Conservation (phyloP, 1,284 basidiomycete genomes). For the Apiotrichum brassicae region DNA sequence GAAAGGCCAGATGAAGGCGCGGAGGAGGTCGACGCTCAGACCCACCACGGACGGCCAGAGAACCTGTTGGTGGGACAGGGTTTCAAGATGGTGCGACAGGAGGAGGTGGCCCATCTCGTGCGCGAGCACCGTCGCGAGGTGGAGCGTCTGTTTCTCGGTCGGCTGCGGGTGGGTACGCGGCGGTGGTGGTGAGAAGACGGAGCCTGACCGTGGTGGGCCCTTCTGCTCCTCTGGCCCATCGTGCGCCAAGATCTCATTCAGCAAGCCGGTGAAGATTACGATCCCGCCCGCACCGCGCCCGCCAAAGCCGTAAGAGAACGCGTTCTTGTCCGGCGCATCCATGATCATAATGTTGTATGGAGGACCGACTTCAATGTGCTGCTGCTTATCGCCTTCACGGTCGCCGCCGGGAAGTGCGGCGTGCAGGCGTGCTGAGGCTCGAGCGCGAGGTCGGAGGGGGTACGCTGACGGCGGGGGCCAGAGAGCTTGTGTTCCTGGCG, state of each 20-base stretch:
- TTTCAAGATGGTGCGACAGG: slow-evolving; percentile 81
- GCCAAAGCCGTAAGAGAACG: slow-evolving; percentile 87
- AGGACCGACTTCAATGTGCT: slow-evolving; percentile 56
- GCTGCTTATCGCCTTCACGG: slow-evolving; percentile 28
- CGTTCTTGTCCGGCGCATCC: slow-evolving; percentile 71
- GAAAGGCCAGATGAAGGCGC: slow-evolving; percentile 72
- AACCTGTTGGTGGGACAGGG: slow-evolving; percentile 70
- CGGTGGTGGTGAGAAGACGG: slow-evolving; percentile 18
- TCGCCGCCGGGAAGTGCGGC: slow-evolving; percentile 36
- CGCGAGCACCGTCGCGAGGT: slow-evolving; percentile 75
- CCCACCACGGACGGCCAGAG: slow-evolving; percentile 72
- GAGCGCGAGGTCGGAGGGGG: slow-evolving; percentile 41
- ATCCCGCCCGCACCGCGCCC: slow-evolving; percentile 80
- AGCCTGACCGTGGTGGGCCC: neutral
- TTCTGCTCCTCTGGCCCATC: slow-evolving; percentile 35
- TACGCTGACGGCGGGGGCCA: slow-evolving; percentile 37
- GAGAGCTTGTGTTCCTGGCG: neutral
- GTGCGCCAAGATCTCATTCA: slow-evolving; percentile 64
- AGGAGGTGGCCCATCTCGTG: slow-evolving; percentile 83
- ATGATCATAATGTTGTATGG: slow-evolving; percentile 80
- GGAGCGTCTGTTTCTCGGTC: slow-evolving; percentile 68
- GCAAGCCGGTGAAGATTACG: slow-evolving; percentile 79
- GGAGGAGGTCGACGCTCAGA: slow-evolving; percentile 63
- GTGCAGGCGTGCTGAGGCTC: slow-evolving; percentile 40
- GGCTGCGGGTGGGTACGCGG: slow-evolving; percentile 49